phyloP scores from a whole-genome alignment of 345 rosid genomes.

The Corchorus capsularis region DNA sequence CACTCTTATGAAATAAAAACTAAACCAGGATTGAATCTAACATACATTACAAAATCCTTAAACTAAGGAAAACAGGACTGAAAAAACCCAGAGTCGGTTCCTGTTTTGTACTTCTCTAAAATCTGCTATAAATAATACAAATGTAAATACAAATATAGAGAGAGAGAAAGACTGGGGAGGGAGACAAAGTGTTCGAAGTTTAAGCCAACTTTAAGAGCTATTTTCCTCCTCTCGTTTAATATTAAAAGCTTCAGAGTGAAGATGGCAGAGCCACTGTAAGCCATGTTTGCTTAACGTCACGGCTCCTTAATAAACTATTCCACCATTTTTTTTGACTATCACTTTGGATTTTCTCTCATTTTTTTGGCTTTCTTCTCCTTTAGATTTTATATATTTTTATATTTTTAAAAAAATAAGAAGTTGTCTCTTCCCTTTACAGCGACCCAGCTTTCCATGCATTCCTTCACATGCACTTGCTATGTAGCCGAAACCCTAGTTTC shows the following conservation, averaged over 20 bases:
- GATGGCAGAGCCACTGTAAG: conserved; percentile 43
- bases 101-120: conserved; percentile 23
- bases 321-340: conserved; percentile 68
- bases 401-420: conserved; percentile 1
- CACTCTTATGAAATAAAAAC: not conserved
- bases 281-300: conserved; percentile 75
- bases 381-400: not conserved
- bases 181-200: conserved; percentile 35
- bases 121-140: not conserved
- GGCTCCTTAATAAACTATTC: conserved; percentile 36
- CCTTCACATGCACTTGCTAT: conserved; percentile 65
- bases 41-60: conserved; percentile 15
- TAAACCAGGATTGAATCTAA: conserved; percentile 8
- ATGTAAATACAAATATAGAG: not conserved
- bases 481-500: conserved; percentile 34
- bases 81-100: conserved; percentile 42
- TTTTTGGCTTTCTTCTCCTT: conserved; percentile 7
- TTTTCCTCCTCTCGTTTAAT: conserved; percentile 37
- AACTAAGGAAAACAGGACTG: conserved; percentile 37
- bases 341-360: conserved; percentile 47
- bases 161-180: not conserved
- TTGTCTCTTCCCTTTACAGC: conserved; percentile 24
- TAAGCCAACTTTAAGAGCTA: conserved; percentile 39
- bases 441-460: conserved; percentile 73
- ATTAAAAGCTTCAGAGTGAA: conserved; percentile 18